Base-by-base conservation (phyloP, 345 rosid species). In the Ailanthus altissimus region DNA sequence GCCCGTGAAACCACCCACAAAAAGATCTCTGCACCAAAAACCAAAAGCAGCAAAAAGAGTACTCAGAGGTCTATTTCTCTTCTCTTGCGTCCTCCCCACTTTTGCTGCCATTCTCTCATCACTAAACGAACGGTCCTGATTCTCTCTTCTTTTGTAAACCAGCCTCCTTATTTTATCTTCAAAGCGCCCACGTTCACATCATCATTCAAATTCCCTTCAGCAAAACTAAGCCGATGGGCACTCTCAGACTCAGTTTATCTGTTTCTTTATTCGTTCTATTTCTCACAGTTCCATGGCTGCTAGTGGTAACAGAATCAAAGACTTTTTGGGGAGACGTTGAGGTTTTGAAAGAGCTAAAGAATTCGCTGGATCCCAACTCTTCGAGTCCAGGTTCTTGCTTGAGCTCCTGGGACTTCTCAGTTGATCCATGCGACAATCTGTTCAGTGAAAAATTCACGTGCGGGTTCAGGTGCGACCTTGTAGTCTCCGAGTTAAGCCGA, bases 401-500 rank as follows among this genome's bases (percentile, higher is more conserved):
- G 70, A 84, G 88, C 74, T 86, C 97, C 0, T 94, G 97, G 98
- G 92, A 94, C 76, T 94, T 94, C 86, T 77, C 91, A 6, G 67
- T 84, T 47, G 98, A 93, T 75, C 98, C 97, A 10, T 94, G 97
- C 71, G 98, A 91, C 83, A 73, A 15, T 82, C 83, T 91, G 50
- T 94, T 88, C 86, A 77, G 91, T 73, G 94, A 93, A 20, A 74
- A 77, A 28, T 93, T 94, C 91, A 89, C 92, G 0, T 94, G 98
- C 70, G 98, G 98, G 20, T 93, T 94, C 89, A 87, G 97, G 56
- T 94, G 98, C 81, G 97, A 92, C 76, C 6, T 68, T 26, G 59
- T 76, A 2, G 87, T 81, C 54, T 83, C 92, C 15, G 88, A 84
- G 2, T 15, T 72, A 6, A 71, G 83, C 67, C 91, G 98, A 78